Base-by-base conservation (phyloP, 2,329 filamentous ascomycete genomes). In the Curvularia verruculosa region DNA sequence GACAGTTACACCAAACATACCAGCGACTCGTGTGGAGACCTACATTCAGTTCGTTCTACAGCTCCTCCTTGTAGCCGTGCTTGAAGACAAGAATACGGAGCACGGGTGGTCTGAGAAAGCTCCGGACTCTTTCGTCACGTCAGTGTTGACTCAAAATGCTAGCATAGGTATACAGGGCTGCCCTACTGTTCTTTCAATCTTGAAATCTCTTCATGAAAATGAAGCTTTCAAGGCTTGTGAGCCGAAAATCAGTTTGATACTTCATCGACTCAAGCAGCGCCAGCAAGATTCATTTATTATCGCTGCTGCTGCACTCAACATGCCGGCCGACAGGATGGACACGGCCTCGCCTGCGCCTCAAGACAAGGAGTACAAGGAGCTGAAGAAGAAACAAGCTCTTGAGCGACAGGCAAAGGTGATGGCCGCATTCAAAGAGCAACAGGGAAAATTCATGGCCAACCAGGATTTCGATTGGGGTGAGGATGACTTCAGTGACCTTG, bases 391-490 rank as follows among this genome's bases (percentile, higher is more conserved):
- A 76, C 91, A 94, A 50, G 95, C 95, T 0, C 79, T 93, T 39
- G 94, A 92, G 67, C 87, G 95, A 21, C 93, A 98, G 76, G 93
- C 93, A 1, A 90, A 87, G 70, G 92, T 99, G 29, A 97, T 99
- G 93, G 95, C 93, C 1, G 92, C 97, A 72, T 97, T 99, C 78
- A 95, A 98, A 74, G 90, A 96, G 72, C 94, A 99, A 72, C 96
- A 98, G 74, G 94, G 96, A 77, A 95, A 87, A 68, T 99, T 99
- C 78, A 81, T 99, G 79, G 89, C 91, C 54, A 95, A 89, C 63
- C 93, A 97, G 75, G 89, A 88, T 40, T 85, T 96, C 58, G 90
- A 96, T 75, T 96, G 92, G 90, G 92, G 91, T 13, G 90, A 95
- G 58, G 85, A 92, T 49, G 91, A 90, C n/a, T 86, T 90, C 37